Conservation (phyloP, 2,329 filamentous ascomycete genomes). For the Zymoseptoria pseudotritici region DNA sequence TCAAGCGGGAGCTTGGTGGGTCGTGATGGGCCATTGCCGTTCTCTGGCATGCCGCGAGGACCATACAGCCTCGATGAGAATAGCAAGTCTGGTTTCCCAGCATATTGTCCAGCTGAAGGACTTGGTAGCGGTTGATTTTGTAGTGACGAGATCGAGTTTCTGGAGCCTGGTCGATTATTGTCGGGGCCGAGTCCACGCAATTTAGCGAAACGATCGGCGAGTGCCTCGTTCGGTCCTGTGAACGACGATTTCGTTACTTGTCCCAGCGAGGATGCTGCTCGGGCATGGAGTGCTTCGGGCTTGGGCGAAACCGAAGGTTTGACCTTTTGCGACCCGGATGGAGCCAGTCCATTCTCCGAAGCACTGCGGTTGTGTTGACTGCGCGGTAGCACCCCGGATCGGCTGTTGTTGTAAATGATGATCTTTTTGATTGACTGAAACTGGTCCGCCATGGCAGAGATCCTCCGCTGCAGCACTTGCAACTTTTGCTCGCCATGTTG, state of each 20-base stretch:
- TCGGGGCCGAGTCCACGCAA: constrained; percentile 11
- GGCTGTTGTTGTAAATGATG: constrained; percentile 45
- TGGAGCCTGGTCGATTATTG: constrained; percentile 19
- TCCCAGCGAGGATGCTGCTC: constrained; percentile 38
- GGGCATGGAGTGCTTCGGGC: constrained; percentile 58
- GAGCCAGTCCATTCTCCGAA: constrained; percentile 14
- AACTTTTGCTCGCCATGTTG: constrained; percentile 43
- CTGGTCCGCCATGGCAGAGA: constrained; percentile 30
- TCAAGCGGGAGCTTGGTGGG: constrained; percentile 44
- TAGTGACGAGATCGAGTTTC: constrained; percentile 21
- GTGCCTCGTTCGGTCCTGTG: constrained; percentile 35
- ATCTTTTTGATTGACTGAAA: constrained; percentile 44
- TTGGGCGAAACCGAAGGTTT: constrained; percentile 46
- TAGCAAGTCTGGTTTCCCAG: constrained; percentile 17
- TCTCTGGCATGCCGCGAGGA: constrained; percentile 48
- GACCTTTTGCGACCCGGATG: constrained; percentile 15
- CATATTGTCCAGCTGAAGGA: constrained; percentile 35
- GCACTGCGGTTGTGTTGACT: constrained; percentile 8
- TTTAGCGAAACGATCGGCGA: constrained; percentile 29
- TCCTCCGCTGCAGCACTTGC: constrained; percentile 31
- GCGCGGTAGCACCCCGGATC: constrained; percentile 43
- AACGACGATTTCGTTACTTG: constrained; percentile 19
- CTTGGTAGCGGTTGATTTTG: constrained; percentile 31
- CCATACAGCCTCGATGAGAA: constrained; percentile 33
- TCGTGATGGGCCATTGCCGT: constrained; percentile 26